Conservation (phyloP, 495 filamentous ascomycete genomes). For the Daldinia grandis region DNA sequence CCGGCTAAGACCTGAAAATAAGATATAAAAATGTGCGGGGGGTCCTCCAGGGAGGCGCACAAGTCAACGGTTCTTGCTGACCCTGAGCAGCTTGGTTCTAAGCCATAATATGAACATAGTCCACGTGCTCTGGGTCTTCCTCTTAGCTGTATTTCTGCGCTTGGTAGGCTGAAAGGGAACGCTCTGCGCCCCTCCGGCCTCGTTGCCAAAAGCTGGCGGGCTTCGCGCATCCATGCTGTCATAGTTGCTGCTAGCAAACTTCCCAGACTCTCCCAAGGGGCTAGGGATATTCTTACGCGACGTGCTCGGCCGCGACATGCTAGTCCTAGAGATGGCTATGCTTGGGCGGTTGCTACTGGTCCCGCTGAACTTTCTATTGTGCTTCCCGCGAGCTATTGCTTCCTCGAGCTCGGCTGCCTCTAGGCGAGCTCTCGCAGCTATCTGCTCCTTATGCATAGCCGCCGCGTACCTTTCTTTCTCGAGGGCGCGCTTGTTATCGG, state of each 20-base stretch:
- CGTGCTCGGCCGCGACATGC: constrained; percentile 46
- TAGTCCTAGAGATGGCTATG: constrained; percentile 44
- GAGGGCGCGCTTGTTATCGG: constrained; percentile 56
- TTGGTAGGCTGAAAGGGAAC: constrained; percentile 48
- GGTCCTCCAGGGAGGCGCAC: background rate
- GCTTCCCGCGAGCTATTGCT: constrained; percentile 40
- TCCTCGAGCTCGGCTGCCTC: constrained; percentile 44
- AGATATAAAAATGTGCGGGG: background rate
- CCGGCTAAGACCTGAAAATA: background rate
- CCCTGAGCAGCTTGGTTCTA: constrained; percentile 58
- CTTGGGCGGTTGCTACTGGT: constrained; percentile 46
- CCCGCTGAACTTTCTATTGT: constrained; percentile 48
- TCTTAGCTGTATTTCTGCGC: constrained; percentile 56
- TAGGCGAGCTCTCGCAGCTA: constrained; percentile 36
- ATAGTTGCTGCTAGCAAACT: constrained; percentile 54
- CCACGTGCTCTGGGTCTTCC: constrained; percentile 62
- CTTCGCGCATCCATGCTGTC: constrained; percentile 49
- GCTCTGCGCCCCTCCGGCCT: constrained; percentile 41
- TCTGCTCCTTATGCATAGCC: constrained; percentile 38
- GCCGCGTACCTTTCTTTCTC: constrained; percentile 52
- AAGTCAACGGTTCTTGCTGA: constrained; percentile 41
- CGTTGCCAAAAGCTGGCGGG: constrained; percentile 35
- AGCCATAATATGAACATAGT: constrained; percentile 64
- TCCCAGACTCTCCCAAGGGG: constrained; percentile 40
- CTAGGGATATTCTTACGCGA: constrained; percentile 52